Base-by-base conservation (phyloP, 164 flowering plant genomes). In the Litsea cubeba region DNA sequence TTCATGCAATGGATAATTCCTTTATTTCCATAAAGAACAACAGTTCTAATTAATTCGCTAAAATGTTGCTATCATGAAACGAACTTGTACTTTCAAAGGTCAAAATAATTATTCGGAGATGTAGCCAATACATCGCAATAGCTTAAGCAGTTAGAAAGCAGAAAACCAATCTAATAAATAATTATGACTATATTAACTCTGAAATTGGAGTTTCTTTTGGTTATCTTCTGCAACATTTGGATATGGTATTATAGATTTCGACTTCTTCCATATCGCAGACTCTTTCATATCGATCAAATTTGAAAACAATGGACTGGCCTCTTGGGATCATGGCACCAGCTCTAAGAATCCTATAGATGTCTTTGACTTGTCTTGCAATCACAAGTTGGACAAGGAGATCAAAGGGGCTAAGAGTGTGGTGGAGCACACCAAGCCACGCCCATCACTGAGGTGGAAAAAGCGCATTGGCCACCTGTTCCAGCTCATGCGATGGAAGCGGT, bases 211-310 rank as follows among this genome's bases (percentile, higher is more conserved):
- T 40, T 40, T 40, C 46, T 40, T 40, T 40, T 40, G 46, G 8
- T 40, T 40, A 1, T 40, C 46, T 40, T 40, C 10, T 40, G 46
- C 46, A 40, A 40, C 46, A 40, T 40, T 40, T 40, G 46, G 46
- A 40, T 7, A 40, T 40, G 46, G 46, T 1, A 40, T 1, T 8
- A 30, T 35, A 15, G 20, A 11, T 40, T 18, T 68, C 1, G 25
- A 12, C 14, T 49, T 71, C 14, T 23, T 71, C 62, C 24, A 20
- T 17, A 1, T 15, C 54, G 73, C 83, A 91, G 97, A 94, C 69
- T 91, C 98, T 0, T 94, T 90, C 72, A 94, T 92, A 77, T 94
- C 97, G 20, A 94, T 94, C 71, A 91, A 91, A 70, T 92, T 94
- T 72, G 96, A 85, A 78, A 90, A 81, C 62, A 86, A 92, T 79